phyloP scores from a whole-genome alignment of 2,329 filamentous ascomycete species.

The Aspergillus sergii region DNA sequence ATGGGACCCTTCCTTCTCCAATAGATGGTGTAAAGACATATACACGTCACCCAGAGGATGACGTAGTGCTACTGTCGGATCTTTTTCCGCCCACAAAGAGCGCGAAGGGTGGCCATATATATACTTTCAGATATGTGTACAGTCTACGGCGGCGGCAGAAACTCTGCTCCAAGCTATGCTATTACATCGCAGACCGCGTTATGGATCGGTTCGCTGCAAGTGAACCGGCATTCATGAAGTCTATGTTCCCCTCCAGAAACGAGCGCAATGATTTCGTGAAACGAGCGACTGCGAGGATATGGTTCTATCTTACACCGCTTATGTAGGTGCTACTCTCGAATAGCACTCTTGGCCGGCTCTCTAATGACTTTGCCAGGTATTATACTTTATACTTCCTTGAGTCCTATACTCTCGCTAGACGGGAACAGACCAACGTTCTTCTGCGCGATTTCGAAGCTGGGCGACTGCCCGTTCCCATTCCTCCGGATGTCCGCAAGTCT shows the following conservation, averaged over 20 bases:
- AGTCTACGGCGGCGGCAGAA: constrained; percentile 41
- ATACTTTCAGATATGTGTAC: constrained; percentile 45
- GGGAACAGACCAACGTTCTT: constrained; percentile 40
- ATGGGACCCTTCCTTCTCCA: constrained; percentile 46
- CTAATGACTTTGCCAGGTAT: constrained; percentile 32
- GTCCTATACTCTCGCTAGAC: constrained; percentile 40
- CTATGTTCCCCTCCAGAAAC: constrained; percentile 35
- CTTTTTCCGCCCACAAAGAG: constrained; percentile 43
- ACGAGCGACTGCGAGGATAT: constrained; percentile 35
- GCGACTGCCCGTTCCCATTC: constrained; percentile 39
- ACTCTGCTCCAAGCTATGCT: constrained; percentile 41
- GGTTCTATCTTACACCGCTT: constrained; percentile 44
- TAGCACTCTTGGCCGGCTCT: not conserved
- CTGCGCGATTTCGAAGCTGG: constrained; percentile 43
- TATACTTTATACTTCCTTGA: constrained; percentile 46
- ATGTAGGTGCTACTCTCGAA: constrained; percentile 34
- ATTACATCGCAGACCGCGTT: constrained; percentile 45
- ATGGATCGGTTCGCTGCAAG: constrained; percentile 41
- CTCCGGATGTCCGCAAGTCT: constrained; percentile 33
- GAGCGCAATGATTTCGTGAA: constrained; percentile 39
- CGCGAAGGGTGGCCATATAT: constrained; percentile 40
- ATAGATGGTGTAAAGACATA: constrained; percentile 39
- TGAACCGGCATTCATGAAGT: constrained; percentile 34
- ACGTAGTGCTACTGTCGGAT: constrained; percentile 47
- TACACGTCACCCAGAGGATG: constrained; percentile 45